Conservation (phyloP, 768 basidiomycete genomes). For the Mycena polygramma region DNA sequence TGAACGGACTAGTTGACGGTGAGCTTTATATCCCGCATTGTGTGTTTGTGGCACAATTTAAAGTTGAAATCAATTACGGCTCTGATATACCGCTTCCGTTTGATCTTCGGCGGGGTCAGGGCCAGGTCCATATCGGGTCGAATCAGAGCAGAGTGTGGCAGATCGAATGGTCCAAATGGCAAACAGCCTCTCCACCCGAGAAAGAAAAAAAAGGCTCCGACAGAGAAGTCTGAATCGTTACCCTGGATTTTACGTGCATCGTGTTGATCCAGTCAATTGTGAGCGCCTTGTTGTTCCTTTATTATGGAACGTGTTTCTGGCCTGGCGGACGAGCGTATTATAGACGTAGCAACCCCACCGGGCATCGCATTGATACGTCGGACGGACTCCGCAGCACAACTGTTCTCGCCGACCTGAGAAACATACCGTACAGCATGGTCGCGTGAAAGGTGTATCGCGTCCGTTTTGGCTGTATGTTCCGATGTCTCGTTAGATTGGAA, state of each 20-base stretch:
- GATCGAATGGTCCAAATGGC: slow-evolving; percentile 17
- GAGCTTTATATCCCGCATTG: slow-evolving; percentile 23
- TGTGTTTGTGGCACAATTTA: slow-evolving; percentile 25
- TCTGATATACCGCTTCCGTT: background rate
- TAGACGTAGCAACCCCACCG: slow-evolving; percentile 18
- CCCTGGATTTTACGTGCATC: slow-evolving; percentile 26
- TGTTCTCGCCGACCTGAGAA: slow-evolving; percentile 31
- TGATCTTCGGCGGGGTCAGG: background rate
- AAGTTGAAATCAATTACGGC: slow-evolving; percentile 23
- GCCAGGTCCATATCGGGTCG: slow-evolving; percentile 15
- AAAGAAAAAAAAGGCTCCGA: slow-evolving; percentile 27
- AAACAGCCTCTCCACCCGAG: slow-evolving; percentile 5
- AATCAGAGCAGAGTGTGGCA: slow-evolving; percentile 16
- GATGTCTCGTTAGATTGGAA: slow-evolving; percentile 24
- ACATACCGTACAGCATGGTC: slow-evolving; percentile 16
- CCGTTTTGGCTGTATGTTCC: slow-evolving; percentile 22
- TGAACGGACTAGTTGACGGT: slow-evolving; percentile 16
- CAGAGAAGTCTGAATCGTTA: slow-evolving; percentile 7
- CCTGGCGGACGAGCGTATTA: background rate
- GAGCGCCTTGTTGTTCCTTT: slow-evolving; percentile 17
- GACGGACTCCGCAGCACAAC: slow-evolving; percentile 11
- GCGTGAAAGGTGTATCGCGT: slow-evolving; percentile 13
- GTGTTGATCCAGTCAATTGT: slow-evolving; percentile 26
- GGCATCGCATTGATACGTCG: slow-evolving; percentile 21
- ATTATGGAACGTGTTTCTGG: slow-evolving; percentile 29